phyloP scores from a whole-genome alignment of 441 rosid genomes.

The Flueggea neowawraea region DNA sequence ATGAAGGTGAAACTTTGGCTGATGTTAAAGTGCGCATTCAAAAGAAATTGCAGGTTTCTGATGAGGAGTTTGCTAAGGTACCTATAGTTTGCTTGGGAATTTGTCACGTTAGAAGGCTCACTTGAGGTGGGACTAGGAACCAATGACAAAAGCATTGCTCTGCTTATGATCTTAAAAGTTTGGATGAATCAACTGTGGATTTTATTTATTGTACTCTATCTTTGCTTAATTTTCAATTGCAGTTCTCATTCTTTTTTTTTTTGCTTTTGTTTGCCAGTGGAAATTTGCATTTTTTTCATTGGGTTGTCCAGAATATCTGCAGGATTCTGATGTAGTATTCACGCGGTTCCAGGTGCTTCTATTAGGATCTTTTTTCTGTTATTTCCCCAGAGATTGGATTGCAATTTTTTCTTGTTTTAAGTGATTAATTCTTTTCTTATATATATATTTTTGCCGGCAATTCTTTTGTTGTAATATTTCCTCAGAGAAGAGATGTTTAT shows the following conservation, averaged over 20 bases:
- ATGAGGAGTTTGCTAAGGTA: conserved; percentile 94
- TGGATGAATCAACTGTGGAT: background rate
- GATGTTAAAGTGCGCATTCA: conserved; percentile 79
- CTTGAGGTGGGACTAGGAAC: too few species aligned
- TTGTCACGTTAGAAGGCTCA: background rate
- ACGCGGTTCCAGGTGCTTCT: conserved; percentile 75
- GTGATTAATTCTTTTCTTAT: too few species aligned
- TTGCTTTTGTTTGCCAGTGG: conserved; percentile 58
- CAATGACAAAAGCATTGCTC: too few species aligned
- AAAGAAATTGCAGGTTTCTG: conserved; percentile 84
- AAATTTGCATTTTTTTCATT: conserved; percentile 81
- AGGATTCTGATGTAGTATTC: conserved; percentile 67
- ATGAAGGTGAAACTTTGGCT: conserved; percentile 85
- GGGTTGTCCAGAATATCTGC: conserved; percentile 90
- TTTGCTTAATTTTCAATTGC: background rate
- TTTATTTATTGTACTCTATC: background rate
- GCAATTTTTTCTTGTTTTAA: background rate
- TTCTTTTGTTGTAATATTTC: conserved; percentile 1
- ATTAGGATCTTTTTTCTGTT: background rate
- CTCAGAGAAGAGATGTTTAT: conserved; percentile 84
- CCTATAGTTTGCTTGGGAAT: background rate
- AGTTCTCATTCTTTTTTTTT: conserved; percentile 6
- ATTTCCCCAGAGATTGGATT: background rate
- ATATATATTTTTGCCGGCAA: background rate
- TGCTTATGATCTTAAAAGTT: too few species aligned